A percentile compares a stretch with the other conserved stretches of the same genome.
Evolutionary conservation across 805 yeast species (phyloP).

Genomic region (Yamadazyma paraphyllophila): DNA sequence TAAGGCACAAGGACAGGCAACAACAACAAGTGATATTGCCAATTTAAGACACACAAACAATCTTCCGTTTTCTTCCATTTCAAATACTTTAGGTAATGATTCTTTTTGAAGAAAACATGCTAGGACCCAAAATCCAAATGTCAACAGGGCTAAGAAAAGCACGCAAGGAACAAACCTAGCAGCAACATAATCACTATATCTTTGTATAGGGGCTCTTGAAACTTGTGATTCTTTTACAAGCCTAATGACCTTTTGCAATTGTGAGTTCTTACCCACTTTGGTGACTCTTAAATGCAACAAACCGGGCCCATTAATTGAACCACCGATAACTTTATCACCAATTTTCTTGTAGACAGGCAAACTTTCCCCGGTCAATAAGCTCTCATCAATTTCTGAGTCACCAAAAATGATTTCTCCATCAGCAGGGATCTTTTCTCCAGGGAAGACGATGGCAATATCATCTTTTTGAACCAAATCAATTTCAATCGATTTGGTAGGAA

Average conservation of each 20-base stretch:
- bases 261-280: constrained; percentile 78
- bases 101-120: constrained; percentile 23
- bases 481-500: constrained; percentile 51
- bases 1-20: constrained; percentile 97
- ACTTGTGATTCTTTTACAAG: constrained; percentile 89
- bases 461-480: constrained; percentile 74
- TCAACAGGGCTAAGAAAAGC: constrained; percentile 55
- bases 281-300: constrained; percentile 66
- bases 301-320: constrained; percentile 83
- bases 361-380: constrained; percentile 90
- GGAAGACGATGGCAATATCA: constrained; percentile 75
- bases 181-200: constrained; percentile 82
- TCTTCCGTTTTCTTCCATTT: constrained; percentile 48
- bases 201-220: constrained; percentile 85
- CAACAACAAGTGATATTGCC: constrained; percentile 89
- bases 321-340: constrained; percentile 77
- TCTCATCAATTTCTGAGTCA: constrained; percentile 81
- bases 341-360: constrained; percentile 61
- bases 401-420: constrained; percentile 85
- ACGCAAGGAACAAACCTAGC: constrained; percentile 82
- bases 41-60: constrained; percentile 70
- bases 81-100: constrained; percentile 49
- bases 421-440: constrained; percentile 88
- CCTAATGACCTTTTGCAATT: constrained; percentile 79
- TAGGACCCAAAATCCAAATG: constrained; percentile 51